A percentile compares a stretch with the other conserved stretches of the same genome.
These are phyloP conservation scores for Solanum bukasovii DNA, from an alignment of 257 asterid genomes.

Conservation along the genomic window DNA sequence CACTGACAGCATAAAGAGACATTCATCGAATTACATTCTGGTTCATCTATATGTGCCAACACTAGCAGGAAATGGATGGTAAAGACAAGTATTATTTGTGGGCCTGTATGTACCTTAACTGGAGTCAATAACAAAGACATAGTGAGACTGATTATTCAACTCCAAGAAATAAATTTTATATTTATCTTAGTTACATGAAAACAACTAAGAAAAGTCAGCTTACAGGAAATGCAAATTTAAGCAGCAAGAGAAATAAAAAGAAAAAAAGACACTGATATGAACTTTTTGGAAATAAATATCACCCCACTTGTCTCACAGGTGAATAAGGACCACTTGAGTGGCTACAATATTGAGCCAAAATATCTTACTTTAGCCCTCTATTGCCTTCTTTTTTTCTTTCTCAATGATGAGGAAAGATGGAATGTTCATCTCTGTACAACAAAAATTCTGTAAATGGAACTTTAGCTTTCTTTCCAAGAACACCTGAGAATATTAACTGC, in stretches of 20 bases:
- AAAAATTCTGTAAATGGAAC: neutral
- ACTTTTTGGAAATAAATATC: neutral
- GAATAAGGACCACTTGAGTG: neutral
- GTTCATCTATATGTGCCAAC: neutral
- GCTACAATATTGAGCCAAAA: neutral
- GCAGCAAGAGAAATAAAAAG: neutral
- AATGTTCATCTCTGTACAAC: neutral
- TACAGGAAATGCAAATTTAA: neutral
- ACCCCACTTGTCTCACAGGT: neutral
- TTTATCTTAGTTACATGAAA: neutral
- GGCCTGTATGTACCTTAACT: neutral
- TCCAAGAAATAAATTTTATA: neutral
- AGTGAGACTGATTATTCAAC: neutral
- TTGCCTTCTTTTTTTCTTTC: neutral
- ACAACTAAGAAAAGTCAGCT: neutral
- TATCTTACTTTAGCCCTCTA: neutral
- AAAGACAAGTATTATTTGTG: neutral
- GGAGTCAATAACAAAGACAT: neutral
- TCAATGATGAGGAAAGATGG: neutral
- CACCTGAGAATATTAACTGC: neutral
- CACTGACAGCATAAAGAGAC: neutral
- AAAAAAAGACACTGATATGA: neutral
- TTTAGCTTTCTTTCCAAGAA: slow-evolving; percentile 1
- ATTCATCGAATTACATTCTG: neutral
- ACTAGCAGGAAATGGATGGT: neutral